Percentiles rank a stretch among this genome's conserved stretches.
phyloP scores from a whole-genome alignment of 768 basidiomycete genomes.

The Udeniomyces megalosporus region DNA sequence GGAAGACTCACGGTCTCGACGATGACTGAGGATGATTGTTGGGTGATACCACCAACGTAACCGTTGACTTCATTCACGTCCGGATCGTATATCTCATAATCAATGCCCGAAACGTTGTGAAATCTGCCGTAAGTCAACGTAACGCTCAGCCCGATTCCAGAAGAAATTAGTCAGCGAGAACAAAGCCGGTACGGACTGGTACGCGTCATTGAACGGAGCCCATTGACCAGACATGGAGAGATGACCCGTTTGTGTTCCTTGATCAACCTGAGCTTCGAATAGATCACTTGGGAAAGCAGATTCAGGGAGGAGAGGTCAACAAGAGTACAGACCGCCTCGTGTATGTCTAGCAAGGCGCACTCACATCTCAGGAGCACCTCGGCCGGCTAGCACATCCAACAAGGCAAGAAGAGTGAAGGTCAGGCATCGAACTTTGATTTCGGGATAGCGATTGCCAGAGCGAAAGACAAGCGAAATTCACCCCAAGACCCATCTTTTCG shows the following conservation, averaged over 20 bases:
- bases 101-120: not conserved
- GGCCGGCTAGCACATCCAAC: not conserved
- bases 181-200: slow-evolving; percentile 29
- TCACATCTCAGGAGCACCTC: not conserved
- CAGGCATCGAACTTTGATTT: too few species aligned
- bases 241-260: slow-evolving; percentile 31
- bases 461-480: not conserved
- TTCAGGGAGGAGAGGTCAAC: not conserved
- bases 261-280: slow-evolving; percentile 54
- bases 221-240: slow-evolving; percentile 70
- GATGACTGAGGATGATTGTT: slow-evolving; percentile 70
- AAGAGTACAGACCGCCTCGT: too few species aligned
- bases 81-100: not conserved
- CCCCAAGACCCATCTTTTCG: slow-evolving; percentile 50
- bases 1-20: slow-evolving; percentile 33
- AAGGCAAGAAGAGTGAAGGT: too few species aligned
- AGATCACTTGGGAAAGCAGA: slow-evolving; percentile 36
- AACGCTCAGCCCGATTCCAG: too few species aligned
- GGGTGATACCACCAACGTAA: slow-evolving; percentile 41
- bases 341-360: not conserved
- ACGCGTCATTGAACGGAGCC: slow-evolving; percentile 55
- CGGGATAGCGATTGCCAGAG: not conserved
- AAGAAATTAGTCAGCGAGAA: too few species aligned
- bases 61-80: not conserved
- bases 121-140: not conserved